Evolutionary conservation across 139 green algal genomes (phyloP).

Genomic region (Chlamydomonas sp.): DNA sequence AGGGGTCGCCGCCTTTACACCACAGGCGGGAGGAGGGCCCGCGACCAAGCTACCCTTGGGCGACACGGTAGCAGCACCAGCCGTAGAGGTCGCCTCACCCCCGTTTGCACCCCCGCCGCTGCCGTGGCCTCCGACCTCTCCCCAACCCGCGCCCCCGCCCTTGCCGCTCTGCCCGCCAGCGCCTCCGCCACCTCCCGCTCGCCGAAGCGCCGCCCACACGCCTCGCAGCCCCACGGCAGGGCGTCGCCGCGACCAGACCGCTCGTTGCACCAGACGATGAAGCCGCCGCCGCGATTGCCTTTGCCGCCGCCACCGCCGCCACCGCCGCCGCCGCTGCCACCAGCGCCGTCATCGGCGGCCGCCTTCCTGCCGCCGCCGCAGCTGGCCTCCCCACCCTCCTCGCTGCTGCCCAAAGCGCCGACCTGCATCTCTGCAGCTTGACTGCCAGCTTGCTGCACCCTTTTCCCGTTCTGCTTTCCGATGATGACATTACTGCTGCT

Average conservation of each 20-base stretch:
- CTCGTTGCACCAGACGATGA: too few species aligned
- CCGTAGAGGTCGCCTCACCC: too few species aligned
- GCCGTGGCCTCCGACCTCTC: neutral
- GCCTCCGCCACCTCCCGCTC: neutral
- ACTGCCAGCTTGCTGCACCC: too few species aligned
- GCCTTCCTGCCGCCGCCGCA: neutral
- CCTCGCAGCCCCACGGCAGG: slow-evolving; percentile 11
- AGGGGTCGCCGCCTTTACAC: too few species aligned
- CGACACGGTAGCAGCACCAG: too few species aligned
- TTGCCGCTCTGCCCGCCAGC: neutral
- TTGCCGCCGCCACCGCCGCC: neutral
- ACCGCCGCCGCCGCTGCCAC: neutral
- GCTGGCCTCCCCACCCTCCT: neutral
- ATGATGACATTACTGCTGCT: too few species aligned
- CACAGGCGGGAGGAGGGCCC: too few species aligned
- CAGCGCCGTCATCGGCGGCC: neutral
- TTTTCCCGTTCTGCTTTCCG: too few species aligned
- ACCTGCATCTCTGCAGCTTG: neutral
- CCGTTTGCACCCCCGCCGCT: too few species aligned
- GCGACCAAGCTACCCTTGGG: too few species aligned
- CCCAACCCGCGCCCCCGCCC: neutral
- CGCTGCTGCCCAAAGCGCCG: neutral
- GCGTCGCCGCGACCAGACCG: neutral
- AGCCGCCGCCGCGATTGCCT: neutral
- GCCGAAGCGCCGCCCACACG: neutral